Evolutionary conservation across 257 asterid species (phyloP), one percentile per base, ranked within the genome.

Genomic region (Catharanthus roseus): DNA sequence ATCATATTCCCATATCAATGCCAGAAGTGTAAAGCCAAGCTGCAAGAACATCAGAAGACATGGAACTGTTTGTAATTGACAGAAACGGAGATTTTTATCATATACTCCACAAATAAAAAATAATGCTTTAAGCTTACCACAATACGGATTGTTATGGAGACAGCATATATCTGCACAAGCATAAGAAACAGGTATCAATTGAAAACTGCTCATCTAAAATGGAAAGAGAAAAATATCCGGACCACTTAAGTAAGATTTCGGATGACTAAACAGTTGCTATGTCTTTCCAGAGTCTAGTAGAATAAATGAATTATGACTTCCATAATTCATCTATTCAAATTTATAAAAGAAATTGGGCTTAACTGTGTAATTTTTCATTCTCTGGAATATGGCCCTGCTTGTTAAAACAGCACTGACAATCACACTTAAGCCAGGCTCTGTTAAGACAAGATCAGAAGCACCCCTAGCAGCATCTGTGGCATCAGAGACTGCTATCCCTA

Each of bases 341-440:
- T 16, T 10, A 24, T 26, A 26, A 19, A 29, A 26, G 9, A 10
- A 28, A 31, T 50, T 55, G 21, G 68, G 65, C 79, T 65, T 64
- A 55, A 78, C 82, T 56, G 79, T 70, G 58, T 78, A 78, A 55
- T 74, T 78, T 49, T 78, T 78, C 79, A 78, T 78, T 65, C 82
- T 74, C 51, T 78, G 79, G 36, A 78, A 78, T 74, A 78, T 78
- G 63, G 82, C 60, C 68, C 76, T 47, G 74, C 79, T 74, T 4
- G 79, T 78, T 60, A 78, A 53, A 18, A 78, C 82, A 55, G 82
- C 82, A 65, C 79, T 74, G 45, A 70, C 39, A 55, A 78, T 78
- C 61, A 74, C 82, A 49, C 82, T 74, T 65, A 78, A 71, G 42
- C 82, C 82, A 36, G 82, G 75, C 57, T 78, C 82, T 26, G 79